Percentiles rank a stretch among this genome's conserved stretches.
Evolutionary conservation across 352 stramenopile species (phyloP).

Genomic region (Phytophthora syringae): DNA sequence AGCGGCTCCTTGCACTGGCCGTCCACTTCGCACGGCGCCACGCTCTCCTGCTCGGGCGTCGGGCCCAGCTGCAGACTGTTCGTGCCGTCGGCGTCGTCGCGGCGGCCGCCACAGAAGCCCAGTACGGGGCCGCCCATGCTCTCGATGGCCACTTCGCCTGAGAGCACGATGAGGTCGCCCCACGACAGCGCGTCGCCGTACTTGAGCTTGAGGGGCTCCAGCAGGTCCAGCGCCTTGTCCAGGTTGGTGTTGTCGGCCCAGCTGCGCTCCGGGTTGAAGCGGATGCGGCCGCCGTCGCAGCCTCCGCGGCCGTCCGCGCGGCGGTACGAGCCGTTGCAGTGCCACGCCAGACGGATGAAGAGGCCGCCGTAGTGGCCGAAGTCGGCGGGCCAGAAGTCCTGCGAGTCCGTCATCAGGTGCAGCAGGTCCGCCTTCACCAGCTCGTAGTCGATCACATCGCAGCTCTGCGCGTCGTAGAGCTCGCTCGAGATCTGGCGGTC

Average conservation of each 20-base stretch:
- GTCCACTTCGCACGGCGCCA: slow-evolving; percentile 47
- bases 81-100: slow-evolving; percentile 76
- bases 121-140: slow-evolving; percentile 93
- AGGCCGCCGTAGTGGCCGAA: slow-evolving; percentile 89
- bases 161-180: slow-evolving; percentile 95
- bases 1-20: slow-evolving; percentile 62
- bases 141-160: slow-evolving; percentile 91
- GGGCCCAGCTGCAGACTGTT: slow-evolving; percentile 62
- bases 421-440: slow-evolving; percentile 75
- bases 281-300: too few relatives aligned
- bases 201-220: too few relatives aligned
- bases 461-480: slow-evolving; percentile 39
- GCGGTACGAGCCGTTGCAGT: slow-evolving; percentile 69
- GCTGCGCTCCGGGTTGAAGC: too few relatives aligned
- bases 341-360: slow-evolving; percentile 86
- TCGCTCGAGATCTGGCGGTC: slow-evolving; percentile 41
- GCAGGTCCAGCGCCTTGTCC: too few relatives aligned
- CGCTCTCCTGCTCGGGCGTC: too few relatives aligned
- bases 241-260: too few relatives aligned
- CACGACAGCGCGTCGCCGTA: too few relatives aligned
- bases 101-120: slow-evolving; percentile 88
- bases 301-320: too few relatives aligned
- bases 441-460: slow-evolving; percentile 47
- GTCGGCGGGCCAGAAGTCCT: slow-evolving; percentile 87
- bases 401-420: slow-evolving; percentile 70